Conservation (phyloP, 805 yeast species). For the Saccharomyces kudriavzevii region DNA sequence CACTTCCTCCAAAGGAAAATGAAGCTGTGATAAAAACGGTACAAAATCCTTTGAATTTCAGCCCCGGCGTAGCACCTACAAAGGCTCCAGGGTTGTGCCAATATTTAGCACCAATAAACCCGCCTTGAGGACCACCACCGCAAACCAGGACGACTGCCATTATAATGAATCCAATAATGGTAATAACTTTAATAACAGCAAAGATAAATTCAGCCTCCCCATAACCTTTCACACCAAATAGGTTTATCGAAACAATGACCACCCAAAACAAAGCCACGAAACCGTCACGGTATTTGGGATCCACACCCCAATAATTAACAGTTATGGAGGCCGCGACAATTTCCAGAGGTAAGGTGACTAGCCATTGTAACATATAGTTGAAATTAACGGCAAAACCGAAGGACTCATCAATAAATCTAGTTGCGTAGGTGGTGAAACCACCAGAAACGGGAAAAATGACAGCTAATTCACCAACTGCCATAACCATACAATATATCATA, state of each 20-base stretch:
- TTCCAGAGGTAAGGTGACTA: slow-evolving; percentile 44
- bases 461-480: slow-evolving; percentile 54
- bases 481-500: slow-evolving; percentile 51
- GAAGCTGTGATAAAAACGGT: slow-evolving; percentile 76
- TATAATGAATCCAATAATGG: slow-evolving; percentile 42
- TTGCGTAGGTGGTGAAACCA: slow-evolving; percentile 53
- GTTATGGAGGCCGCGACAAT: slow-evolving; percentile 48
- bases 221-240: slow-evolving; percentile 48
- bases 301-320: slow-evolving; percentile 42
- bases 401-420: slow-evolving; percentile 50
- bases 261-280: slow-evolving; percentile 43
- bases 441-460: slow-evolving; percentile 58
- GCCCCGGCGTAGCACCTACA: slow-evolving; percentile 35
- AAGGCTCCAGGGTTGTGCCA: slow-evolving; percentile 55
- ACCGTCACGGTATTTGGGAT: slow-evolving; percentile 40
- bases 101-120: slow-evolving; percentile 42
- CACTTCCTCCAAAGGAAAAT: slow-evolving; percentile 48
- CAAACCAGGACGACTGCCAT: slow-evolving; percentile 41
- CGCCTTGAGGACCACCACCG: slow-evolving; percentile 47
- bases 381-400: slow-evolving; percentile 58
- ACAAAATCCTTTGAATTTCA: slow-evolving; percentile 53
- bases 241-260: slow-evolving; percentile 39
- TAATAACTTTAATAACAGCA: slow-evolving; percentile 40
- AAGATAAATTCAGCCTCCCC: slow-evolving; percentile 49
- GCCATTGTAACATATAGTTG: slow-evolving; percentile 48